Conservation (phyloP, 2,329 filamentous ascomycete species). For the Dactylellina cionopaga region DNA sequence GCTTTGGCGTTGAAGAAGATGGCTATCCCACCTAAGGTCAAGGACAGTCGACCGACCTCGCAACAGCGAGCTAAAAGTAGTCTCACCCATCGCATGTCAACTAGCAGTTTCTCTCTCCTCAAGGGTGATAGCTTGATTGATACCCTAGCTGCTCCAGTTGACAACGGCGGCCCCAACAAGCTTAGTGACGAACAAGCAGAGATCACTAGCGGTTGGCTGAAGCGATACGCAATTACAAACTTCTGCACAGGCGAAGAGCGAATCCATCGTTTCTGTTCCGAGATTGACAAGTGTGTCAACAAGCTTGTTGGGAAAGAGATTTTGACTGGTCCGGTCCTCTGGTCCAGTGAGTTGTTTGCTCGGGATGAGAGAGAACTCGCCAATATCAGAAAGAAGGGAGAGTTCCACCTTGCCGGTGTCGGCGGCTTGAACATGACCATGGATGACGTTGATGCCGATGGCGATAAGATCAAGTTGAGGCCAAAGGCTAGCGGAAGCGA, state of each 20-base stretch:
- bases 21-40: constrained; percentile 70
- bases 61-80: constrained; percentile 50
- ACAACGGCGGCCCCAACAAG: constrained; percentile 91
- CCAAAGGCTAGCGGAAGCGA: constrained; percentile 56
- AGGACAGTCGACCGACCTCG: constrained; percentile 56
- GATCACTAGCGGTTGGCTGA: constrained; percentile 82
- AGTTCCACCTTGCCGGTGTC: constrained; percentile 56
- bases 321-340: constrained; percentile 83
- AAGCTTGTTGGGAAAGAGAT: constrained; percentile 86
- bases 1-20: constrained; percentile 90
- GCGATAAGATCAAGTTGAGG: constrained; percentile 54
- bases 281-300: constrained; percentile 85
- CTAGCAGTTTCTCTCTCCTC: constrained; percentile 57
- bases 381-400: constrained; percentile 55
- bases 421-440: constrained; percentile 56
- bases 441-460: constrained; percentile 54
- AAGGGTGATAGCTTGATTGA: constrained; percentile 70
- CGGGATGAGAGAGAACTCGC: constrained; percentile 75
- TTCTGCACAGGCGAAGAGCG: constrained; percentile 95
- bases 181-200: constrained; percentile 94
- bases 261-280: constrained; percentile 91
- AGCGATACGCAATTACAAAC: constrained; percentile 83
- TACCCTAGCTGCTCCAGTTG: constrained; percentile 80
- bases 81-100: constrained; percentile 57
- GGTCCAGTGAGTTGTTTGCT: constrained; percentile 89